Evolutionary conservation across 345 rosid species (phyloP), one percentile per base, ranked within the genome.

Genomic region (Reutealis trisperma): DNA sequence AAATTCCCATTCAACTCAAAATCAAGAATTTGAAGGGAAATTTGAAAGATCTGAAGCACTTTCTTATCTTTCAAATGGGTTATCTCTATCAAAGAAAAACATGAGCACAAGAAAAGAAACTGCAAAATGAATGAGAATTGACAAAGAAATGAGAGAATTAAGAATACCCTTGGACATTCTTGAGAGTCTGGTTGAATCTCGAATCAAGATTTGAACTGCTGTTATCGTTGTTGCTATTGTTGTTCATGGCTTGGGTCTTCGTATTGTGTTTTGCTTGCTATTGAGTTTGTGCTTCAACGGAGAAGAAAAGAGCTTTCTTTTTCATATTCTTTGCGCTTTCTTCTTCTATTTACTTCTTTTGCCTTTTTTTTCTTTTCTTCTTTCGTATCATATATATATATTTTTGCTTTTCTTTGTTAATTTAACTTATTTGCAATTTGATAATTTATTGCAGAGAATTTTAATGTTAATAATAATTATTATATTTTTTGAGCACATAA

Each of bases 121-220:
- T 67, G 24, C 30, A 74, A 19, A 72, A 78, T 65, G 82, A 63
- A 58, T 41, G 32, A 66, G 45, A 45, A 66, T 25, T 71, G 68
- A 51, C 61, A 71, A 41, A 47, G 4, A 7, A 34, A 25, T 19
- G 41, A 34, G 8, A 27, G 67, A 59, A 66, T 49, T 18, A 54
- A 67, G 42, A 68, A 59, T 83, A 93, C 99, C 96, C 98, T 65
- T 93, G 97, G 67, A 95, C 97, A 83, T 90, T 95, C 70, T 89
- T 91, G 78, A 95, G 96, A 44, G 97, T 93, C 58, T 90, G 99
- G 79, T 88, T 92, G 90, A 95, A 90, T 83, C 97, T 84, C 51
- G 99, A 90, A 85, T 92, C 97, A 66, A 87, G 77, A 75, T 86
- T 90, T 42, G 90, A 75, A 74, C 60, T 72, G 72, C 51, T 72